phyloP scores from a whole-genome alignment of 441 rosid species.

The Eugenia klotzschiana region DNA sequence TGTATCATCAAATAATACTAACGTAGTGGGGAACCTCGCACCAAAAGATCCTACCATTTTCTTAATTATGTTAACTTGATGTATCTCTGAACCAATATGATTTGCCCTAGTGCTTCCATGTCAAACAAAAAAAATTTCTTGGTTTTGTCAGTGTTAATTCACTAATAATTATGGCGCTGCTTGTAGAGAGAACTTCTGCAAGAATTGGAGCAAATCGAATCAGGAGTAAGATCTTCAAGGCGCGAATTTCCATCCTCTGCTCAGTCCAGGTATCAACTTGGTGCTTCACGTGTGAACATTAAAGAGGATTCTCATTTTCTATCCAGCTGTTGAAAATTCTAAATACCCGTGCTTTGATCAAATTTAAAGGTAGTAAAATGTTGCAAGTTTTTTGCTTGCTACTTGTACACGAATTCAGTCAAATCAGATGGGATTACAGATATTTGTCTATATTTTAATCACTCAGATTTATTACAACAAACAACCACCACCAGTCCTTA shows the following conservation, averaged over 20 bases:
- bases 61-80: neutral
- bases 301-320: neutral
- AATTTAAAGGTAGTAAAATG: neutral
- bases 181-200: constrained; percentile 78
- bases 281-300: neutral
- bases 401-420: neutral
- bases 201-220: constrained; percentile 76
- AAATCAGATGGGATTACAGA: neutral
- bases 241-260: constrained; percentile 51
- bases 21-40: neutral
- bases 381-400: neutral
- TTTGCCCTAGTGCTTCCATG: neutral
- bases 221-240: constrained; percentile 52
- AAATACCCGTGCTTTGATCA: neutral
- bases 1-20: neutral
- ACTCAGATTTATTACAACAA: neutral
- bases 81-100: neutral
- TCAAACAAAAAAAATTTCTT: neutral
- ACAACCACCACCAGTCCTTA: neutral
- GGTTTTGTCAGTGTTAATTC: neutral
- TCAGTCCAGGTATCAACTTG: constrained; percentile 33
- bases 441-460: neutral
- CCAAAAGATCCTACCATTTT: neutral
- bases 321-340: neutral
- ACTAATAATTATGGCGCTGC: neutral